Percentiles rank a stretch among this genome's conserved stretches.
These are phyloP conservation scores for Penicillium sp. DNA, from an alignment of 2,329 filamentous ascomycete genomes.

Conservation along the genomic window DNA sequence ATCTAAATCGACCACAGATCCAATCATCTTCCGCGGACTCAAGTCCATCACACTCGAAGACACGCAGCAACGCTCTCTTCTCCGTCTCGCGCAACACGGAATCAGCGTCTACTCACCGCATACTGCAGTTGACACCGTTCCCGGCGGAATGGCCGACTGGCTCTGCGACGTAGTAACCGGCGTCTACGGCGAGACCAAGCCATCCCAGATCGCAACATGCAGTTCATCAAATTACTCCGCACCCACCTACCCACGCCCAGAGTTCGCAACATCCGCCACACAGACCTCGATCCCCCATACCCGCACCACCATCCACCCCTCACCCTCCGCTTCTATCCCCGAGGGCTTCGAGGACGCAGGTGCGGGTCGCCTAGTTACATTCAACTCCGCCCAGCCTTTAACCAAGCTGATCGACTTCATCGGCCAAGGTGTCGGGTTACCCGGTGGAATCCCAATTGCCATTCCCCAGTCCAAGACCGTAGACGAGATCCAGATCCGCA, in stretches of 20 bases:
- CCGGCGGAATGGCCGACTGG: slow-evolving; percentile 88
- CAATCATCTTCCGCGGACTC: slow-evolving; percentile 91
- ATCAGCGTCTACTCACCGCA: slow-evolving; percentile 96
- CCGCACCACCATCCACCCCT: slow-evolving; percentile 55
- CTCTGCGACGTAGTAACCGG: slow-evolving; percentile 80
- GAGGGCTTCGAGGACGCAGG: slow-evolving; percentile 52
- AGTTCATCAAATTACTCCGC: slow-evolving; percentile 38
- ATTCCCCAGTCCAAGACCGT: slow-evolving; percentile 59
- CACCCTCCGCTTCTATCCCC: slow-evolving; percentile 29
- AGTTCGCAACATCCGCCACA: slow-evolving; percentile 32
- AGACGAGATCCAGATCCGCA: slow-evolving; percentile 58
- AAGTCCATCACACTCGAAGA: slow-evolving; percentile 84
- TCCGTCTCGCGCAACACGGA: slow-evolving; percentile 77
- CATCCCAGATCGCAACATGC: slow-evolving; percentile 13
- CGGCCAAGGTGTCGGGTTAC: slow-evolving; percentile 62
- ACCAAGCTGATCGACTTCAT: slow-evolving; percentile 61
- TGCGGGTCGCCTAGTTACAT: slow-evolving; percentile 60
- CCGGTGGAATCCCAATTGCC: slow-evolving; percentile 63
- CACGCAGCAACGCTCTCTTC: slow-evolving; percentile 79
- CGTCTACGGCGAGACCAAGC: slow-evolving; percentile 18
- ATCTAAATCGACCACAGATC: slow-evolving; percentile 57
- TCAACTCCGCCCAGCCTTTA: slow-evolving; percentile 53
- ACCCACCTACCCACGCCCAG: slow-evolving; percentile 39
- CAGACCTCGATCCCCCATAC: slow-evolving; percentile 44
- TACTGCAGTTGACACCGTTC: slow-evolving; percentile 86